phyloP scores from a whole-genome alignment of 2,329 filamentous ascomycete species.

The Xylariaceae sp. region DNA sequence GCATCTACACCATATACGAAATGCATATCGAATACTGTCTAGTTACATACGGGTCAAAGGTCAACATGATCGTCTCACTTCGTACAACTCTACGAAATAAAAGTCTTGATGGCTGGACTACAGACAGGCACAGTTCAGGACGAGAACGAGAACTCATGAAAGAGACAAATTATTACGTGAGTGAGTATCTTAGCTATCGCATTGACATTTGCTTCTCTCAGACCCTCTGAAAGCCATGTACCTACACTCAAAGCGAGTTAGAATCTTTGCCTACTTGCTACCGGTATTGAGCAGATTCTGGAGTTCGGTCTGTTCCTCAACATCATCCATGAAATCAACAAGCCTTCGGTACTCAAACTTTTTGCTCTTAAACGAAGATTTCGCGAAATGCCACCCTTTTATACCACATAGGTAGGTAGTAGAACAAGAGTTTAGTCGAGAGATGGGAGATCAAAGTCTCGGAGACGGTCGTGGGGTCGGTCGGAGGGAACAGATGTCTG shows the following conservation, averaged over 20 bases:
- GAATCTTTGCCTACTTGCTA: constrained; percentile 7
- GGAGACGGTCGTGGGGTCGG: constrained; percentile 14
- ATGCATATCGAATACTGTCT: no score
- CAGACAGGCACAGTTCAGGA: neutral
- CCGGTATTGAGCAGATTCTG: neutral
- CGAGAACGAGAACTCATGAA: neutral
- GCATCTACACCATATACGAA: no score
- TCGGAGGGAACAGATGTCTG: constrained; percentile 16
- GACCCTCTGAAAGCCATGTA: neutral
- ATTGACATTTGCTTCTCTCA: neutral
- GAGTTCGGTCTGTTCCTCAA: constrained; percentile 10
- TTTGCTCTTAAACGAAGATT: constrained; percentile 9
- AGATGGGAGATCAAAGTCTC: constrained; percentile 24
- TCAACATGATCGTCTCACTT: no score
- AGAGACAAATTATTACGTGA: neutral
- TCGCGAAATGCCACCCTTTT: constrained; percentile 5
- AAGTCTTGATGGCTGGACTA: no score
- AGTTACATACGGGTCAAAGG: no score
- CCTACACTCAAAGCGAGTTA: constrained; percentile 7
- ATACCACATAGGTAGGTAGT: neutral
- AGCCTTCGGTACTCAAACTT: constrained; percentile 1
- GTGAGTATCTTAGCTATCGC: neutral
- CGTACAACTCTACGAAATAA: no score
- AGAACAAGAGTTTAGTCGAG: constrained; percentile 21
- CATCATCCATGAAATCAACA: constrained; percentile 13